These are phyloP conservation scores for Plenodomus biglobosus DNA, from an alignment of 2,329 filamentous ascomycete species.

Conservation along the genomic window DNA sequence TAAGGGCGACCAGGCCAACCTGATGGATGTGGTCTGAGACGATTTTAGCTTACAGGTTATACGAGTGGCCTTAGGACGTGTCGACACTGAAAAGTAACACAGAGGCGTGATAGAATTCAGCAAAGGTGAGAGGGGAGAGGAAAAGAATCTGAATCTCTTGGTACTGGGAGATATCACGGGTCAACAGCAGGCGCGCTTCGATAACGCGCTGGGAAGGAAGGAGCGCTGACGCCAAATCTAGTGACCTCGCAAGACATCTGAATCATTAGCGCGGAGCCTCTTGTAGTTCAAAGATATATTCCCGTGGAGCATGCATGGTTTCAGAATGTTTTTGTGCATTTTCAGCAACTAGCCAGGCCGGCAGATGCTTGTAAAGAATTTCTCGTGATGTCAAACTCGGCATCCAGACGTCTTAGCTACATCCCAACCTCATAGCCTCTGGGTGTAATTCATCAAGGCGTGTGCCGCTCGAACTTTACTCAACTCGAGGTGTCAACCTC, in stretches of 20 bases:
- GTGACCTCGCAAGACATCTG: background rate
- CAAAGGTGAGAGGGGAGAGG: background rate
- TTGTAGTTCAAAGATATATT: too few relatives aligned
- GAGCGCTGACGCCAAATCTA: constrained; percentile 1
- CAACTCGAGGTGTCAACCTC: too few relatives aligned
- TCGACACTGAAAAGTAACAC: background rate
- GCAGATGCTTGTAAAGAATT: too few relatives aligned
- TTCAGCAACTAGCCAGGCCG: too few relatives aligned
- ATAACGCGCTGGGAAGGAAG: background rate
- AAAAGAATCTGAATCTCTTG: background rate
- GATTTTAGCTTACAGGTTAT: background rate
- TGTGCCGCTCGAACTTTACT: too few relatives aligned
- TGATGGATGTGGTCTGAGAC: background rate
- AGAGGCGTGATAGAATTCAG: background rate
- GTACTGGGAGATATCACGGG: background rate
- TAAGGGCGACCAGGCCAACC: background rate
- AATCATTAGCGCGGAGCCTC: too few relatives aligned
- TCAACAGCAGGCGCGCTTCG: background rate
- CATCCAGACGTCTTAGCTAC: too few relatives aligned
- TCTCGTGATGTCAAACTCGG: too few relatives aligned
- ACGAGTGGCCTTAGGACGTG: background rate
- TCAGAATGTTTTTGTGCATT: too few relatives aligned
- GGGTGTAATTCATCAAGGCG: background rate
- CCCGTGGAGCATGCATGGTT: too few relatives aligned
- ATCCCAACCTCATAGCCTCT: background rate